Evolutionary conservation across 805 yeast genomes (phyloP), one percentile per base, ranked within the genome.

Genomic region (Lipomyces spencermartinsiae): DNA sequence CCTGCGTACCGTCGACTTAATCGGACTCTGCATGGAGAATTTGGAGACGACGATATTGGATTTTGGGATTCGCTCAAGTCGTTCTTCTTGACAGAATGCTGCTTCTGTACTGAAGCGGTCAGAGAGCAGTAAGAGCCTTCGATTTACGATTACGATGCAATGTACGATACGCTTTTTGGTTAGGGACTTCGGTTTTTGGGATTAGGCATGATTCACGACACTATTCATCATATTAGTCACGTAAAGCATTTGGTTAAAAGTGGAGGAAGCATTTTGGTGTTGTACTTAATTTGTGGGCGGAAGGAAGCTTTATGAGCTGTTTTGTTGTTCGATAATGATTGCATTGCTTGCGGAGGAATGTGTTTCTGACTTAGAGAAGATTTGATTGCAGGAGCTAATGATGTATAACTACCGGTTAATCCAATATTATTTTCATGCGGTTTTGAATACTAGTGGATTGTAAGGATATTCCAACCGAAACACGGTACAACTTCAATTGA

Each of bases 31-130:
- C 22, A 19, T n/a, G 65, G 65, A 33, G 67, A 58, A 22, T 63
- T 62, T 35, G 66, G 64, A n/a, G 64, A 59, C n/a, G 68, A 68
- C n/a, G 66, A 64, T 34, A 57, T 68, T 12, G 68, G 68, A 33
- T 64, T 68, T 51, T 65, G 71, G 67, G 68, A 66, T 49, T 46
- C 69, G 22, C 25, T 69, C 4, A 59, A 59, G 34, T 53, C 68
- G 14, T 67, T 67, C 31, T 61, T 69, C 54, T 46, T 69, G 31
- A 25, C 68, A 16, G 72, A 69, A 43, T 69, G 58, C 43, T 69
- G 71, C 43, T 67, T 67, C 53, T 69, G 71, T 51, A 62, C 55
- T 31, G 61, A 39, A 16, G 34, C 39, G 10, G 62, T 14, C 4
- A 16, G 54, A 3, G 66, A 60, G 8, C 2, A 59, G 19, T 16